Evolutionary conservation across 306 rosid genomes (phyloP).

Genomic region (Herpetospermum pedunculosum): DNA sequence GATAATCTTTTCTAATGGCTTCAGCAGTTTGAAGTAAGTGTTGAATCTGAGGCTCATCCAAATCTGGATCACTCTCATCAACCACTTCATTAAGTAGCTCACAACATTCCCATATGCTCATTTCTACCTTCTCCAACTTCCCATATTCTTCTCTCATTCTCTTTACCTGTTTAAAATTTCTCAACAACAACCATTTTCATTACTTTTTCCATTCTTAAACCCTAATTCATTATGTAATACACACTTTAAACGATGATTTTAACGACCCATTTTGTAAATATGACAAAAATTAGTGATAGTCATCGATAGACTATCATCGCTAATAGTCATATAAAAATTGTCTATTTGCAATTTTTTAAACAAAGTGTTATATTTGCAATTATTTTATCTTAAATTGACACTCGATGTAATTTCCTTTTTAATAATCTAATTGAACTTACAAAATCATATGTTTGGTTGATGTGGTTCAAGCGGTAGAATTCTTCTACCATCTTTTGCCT

Average conservation of each 20-base stretch:
- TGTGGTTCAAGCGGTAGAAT: conserved; percentile 41
- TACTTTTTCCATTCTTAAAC: no score
- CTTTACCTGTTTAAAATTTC: conserved; percentile 39
- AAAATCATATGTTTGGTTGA: conserved; percentile 43
- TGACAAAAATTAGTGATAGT: no score
- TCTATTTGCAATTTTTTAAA: no score
- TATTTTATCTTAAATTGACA: no score
- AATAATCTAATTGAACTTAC: conserved; percentile 36
- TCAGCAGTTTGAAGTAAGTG: conserved; percentile 52
- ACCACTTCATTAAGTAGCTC: conserved; percentile 43
- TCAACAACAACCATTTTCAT: no score
- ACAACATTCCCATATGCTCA: conserved; percentile 67
- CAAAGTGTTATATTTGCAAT: no score
- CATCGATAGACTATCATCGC: no score
- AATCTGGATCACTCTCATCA: conserved; percentile 57
- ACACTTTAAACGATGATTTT: no score
- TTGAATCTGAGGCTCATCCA: conserved; percentile 59
- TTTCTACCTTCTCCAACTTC: conserved; percentile 32
- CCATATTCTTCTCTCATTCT: conserved; percentile 38
- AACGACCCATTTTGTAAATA: no score
- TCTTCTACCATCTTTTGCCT: conserved; percentile 50
- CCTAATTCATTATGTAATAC: no score
- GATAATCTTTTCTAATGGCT: conserved; percentile 42
- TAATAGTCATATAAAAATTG: no score
- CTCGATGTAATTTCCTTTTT: no score